Conservation (phyloP, 495 filamentous ascomycete genomes). For the Penicillium parvum region DNA sequence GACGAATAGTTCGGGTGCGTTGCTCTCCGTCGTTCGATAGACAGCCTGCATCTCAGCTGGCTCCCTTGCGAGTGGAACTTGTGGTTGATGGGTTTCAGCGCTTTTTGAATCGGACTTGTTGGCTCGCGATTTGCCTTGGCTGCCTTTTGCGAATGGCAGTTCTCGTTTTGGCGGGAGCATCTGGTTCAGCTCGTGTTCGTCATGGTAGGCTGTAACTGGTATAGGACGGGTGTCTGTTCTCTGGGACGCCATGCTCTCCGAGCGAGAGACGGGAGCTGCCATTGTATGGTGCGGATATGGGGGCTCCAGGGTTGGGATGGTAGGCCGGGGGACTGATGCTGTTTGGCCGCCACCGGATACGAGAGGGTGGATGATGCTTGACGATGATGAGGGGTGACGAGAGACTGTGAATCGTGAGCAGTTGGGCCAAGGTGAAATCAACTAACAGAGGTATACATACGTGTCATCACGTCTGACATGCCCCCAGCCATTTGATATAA, state of each 20-base stretch:
- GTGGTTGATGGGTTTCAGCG: no score
- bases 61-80: no score
- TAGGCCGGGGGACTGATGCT: neutral
- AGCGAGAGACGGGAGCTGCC: neutral
- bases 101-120: neutral
- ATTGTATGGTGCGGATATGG: neutral
- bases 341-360: neutral
- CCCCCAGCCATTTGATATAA: conserved; percentile 6
- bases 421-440: neutral
- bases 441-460: conserved; percentile 2
- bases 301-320: neutral
- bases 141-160: conserved; percentile 38
- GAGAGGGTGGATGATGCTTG: conserved; percentile 5
- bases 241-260: neutral
- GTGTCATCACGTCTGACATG: conserved; percentile 5
- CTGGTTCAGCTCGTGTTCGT: conserved; percentile 28
- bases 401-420: neutral
- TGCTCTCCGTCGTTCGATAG: no score
- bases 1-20: conserved; percentile 2
- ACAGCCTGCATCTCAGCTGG: no score
- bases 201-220: conserved; percentile 19
- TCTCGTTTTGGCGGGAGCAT: conserved; percentile 44
- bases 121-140: conserved; percentile 14
- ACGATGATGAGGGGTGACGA: conserved; percentile 5
- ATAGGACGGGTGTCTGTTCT: conserved; percentile 13